Evolutionary conservation across 2,329 filamentous ascomycete species (phyloP).

Genomic region (Mycosphaerelloides madeirae): DNA sequence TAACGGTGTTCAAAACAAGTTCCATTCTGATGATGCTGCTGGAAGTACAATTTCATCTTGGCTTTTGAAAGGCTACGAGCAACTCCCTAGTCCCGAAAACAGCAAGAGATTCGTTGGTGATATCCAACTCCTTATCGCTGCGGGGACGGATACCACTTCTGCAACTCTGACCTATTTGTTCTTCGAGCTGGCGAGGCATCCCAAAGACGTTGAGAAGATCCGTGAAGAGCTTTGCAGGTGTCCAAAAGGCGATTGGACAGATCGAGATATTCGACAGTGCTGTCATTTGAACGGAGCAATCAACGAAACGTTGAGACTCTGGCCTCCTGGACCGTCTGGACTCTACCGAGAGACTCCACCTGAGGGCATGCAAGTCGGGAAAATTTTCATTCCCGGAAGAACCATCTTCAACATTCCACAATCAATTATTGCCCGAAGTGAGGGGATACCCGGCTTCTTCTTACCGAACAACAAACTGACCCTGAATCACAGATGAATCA

Average conservation of each 20-base stretch:
- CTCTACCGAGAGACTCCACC: slow-evolving; percentile 33
- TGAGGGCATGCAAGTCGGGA: slow-evolving; percentile 31
- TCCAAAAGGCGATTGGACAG: slow-evolving; percentile 3
- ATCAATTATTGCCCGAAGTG: slow-evolving; percentile 22
- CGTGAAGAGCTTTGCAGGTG: slow-evolving; percentile 26
- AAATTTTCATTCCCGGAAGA: slow-evolving; percentile 31
- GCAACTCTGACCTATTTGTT: slow-evolving; percentile 37
- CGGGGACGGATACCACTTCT: slow-evolving; percentile 35
- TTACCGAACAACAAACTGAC: too few species aligned
- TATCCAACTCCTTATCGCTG: slow-evolving; percentile 5
- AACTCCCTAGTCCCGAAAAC: slow-evolving; percentile 2
- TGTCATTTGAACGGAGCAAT: slow-evolving; percentile 34
- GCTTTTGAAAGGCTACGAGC: slow-evolving; percentile 6
- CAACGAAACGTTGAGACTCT: slow-evolving; percentile 36
- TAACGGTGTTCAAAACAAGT: slow-evolving; percentile 7
- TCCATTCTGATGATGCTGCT: background rate
- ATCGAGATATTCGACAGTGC: slow-evolving; percentile 10
- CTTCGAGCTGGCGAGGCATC: slow-evolving; percentile 31
- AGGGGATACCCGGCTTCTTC: background rate
- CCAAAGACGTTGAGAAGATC: slow-evolving; percentile 23
- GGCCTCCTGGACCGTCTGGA: slow-evolving; percentile 31
- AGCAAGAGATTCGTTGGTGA: slow-evolving; percentile 2
- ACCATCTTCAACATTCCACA: slow-evolving; percentile 15
- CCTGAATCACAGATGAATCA: slow-evolving; percentile 23
- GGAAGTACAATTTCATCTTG: slow-evolving; percentile 8